Percentiles rank a stretch among this genome's conserved stretches.
These are phyloP conservation scores for Monosporascus sp. DNA, from an alignment of 2,329 filamentous ascomycete species.

Conservation along the genomic window DNA sequence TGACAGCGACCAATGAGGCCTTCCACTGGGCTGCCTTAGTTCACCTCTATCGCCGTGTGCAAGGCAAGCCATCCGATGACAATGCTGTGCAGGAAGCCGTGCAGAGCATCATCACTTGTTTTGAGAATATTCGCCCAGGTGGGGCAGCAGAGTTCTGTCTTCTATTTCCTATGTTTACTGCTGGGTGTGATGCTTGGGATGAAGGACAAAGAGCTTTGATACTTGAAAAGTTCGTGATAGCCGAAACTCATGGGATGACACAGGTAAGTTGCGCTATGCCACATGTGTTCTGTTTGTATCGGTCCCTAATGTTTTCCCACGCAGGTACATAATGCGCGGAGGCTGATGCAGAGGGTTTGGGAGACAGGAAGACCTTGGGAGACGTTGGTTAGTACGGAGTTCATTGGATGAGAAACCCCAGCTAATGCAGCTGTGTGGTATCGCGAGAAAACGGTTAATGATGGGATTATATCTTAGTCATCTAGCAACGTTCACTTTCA, in stretches of 20 bases:
- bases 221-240: conserved; percentile 57
- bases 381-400: conserved; percentile 60
- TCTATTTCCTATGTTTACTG: conserved; percentile 78
- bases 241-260: conserved; percentile 71
- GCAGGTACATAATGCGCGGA: conserved; percentile 54
- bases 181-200: conserved; percentile 66
- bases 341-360: conserved; percentile 66
- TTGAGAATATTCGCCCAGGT: conserved; percentile 58
- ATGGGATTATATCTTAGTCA: background rate
- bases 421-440: background rate
- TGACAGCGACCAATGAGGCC: conserved; percentile 68
- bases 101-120: conserved; percentile 54
- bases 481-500: background rate
- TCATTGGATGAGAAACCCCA: conserved; percentile 50
- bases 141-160: conserved; percentile 70
- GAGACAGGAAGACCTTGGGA: conserved; percentile 65
- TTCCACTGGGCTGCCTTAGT: conserved; percentile 77
- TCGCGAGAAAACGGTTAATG: background rate
- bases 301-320: conserved; percentile 9
- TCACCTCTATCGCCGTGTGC: conserved; percentile 68
- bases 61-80: conserved; percentile 55
- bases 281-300: background rate
- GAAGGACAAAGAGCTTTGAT: conserved; percentile 53
- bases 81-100: conserved; percentile 59
- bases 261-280: conserved; percentile 47